Evolutionary conservation across 768 basidiomycete species (phyloP), one percentile per base, ranked within the genome.

Genomic region (Psilocybe sp.): DNA sequence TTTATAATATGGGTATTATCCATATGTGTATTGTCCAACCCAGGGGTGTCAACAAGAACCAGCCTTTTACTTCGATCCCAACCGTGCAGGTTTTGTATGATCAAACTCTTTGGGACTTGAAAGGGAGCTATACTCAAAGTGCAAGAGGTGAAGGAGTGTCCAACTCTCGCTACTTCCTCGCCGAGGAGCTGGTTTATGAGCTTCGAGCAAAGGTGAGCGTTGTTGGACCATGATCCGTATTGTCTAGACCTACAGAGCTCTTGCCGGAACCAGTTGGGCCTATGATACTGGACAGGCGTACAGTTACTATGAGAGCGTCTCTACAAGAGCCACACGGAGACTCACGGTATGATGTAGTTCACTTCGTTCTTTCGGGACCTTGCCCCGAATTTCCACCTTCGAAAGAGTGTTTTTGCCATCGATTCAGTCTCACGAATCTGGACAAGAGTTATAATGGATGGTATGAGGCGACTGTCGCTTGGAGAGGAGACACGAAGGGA

Each of bases 241-340:
- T 13, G 19, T 34, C 18, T 10, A 5, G 5, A 49, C 52, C 3
- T 20, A 54, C 53, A 11, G 47, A 46, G 23, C 48, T 50, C 16
- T 50, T 54, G 19, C 53, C 53, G 20, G 48, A 28, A 20, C 53
- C 53, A 2, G 53, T 54, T 32, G 40, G 31, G 13, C 53, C 53
- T 44, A 54, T 46, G n/a, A 54, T 44, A 12, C 53, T 54, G 7
- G 7, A 28, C 23, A 28, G 23, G 7, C 7, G 23, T 28, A 28
- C 23, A 28, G 23, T 28, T 28, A 28, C 4, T 28, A 7, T 28
- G 7, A 3, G 23, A 3, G 23, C 23, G n/a, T 28, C 23, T 7
- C 7, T 3, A 28, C 23, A 3, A 28, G 7, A 7, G 4, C 23
- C 3, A 28, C 23, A 28, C 23, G 3, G 3, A 7, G 7, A 7